A percentile compares a stretch with the other conserved stretches of the same genome.
These are phyloP conservation scores for Suillus brevipes DNA, from an alignment of 768 basidiomycete species.

Conservation along the genomic window DNA sequence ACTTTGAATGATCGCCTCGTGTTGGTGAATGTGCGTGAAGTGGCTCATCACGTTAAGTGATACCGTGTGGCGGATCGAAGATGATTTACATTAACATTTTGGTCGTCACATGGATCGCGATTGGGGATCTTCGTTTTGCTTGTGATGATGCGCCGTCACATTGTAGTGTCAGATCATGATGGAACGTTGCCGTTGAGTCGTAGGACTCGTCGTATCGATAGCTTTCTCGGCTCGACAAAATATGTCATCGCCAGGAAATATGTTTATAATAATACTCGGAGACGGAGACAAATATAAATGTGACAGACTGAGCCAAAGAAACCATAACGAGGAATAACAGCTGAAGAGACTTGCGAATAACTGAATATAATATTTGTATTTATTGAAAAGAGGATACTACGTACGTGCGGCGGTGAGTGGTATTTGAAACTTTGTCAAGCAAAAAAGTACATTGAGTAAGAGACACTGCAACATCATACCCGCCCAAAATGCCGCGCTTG, in stretches of 20 bases:
- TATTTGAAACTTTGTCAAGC: background rate
- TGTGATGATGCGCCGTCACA: background rate
- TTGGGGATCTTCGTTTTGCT: background rate
- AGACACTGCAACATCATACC: background rate
- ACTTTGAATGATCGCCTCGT: slow-evolving; percentile 6
- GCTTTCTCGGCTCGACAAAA: background rate
- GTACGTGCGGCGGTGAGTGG: background rate
- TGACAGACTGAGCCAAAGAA: background rate
- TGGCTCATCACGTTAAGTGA: background rate
- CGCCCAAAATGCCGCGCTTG: background rate
- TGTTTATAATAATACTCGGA: background rate
- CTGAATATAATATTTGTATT: background rate
- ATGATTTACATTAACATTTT: slow-evolving; percentile 3
- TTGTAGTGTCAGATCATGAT: background rate
- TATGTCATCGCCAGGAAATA: background rate
- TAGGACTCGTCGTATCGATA: background rate
- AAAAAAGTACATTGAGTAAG: background rate
- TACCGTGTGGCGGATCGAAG: background rate
- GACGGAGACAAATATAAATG: background rate
- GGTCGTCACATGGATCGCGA: background rate
- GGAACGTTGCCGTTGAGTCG: background rate
- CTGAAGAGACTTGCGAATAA: background rate
- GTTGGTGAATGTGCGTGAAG: background rate
- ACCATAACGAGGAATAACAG: background rate
- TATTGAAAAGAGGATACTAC: background rate